Evolutionary conservation across 164 flowering plant species (phyloP).

Genomic region (Euptelea pleiosperma): DNA sequence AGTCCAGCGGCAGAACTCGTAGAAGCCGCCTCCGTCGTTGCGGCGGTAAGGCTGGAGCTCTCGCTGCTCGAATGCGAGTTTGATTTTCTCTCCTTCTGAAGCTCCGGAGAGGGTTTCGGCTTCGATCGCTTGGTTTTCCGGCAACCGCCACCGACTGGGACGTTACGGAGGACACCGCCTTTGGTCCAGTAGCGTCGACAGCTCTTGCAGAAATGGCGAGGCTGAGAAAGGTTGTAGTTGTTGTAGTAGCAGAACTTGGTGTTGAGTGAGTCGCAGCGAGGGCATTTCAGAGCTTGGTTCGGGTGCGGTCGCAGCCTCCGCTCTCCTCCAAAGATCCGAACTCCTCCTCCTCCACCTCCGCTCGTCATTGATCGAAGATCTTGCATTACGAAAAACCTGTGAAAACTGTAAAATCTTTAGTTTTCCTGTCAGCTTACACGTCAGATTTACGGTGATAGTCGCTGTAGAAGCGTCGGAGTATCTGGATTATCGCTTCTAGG

Average conservation of each 20-base stretch:
- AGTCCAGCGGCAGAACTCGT: constrained; percentile 20
- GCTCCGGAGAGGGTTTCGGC: constrained; percentile 12
- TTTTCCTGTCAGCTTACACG: not conserved
- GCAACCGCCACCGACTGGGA: constrained; percentile 83
- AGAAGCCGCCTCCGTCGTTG: constrained; percentile 23
- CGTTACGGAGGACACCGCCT: constrained; percentile 87
- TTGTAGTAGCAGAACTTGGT: constrained; percentile 89
- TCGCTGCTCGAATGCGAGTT: constrained; percentile 47
- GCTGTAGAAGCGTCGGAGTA: too few relatives aligned
- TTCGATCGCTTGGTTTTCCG: constrained; percentile 46
- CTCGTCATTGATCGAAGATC: constrained; percentile 17
- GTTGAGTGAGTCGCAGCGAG: constrained; percentile 73
- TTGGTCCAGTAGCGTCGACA: constrained; percentile 89
- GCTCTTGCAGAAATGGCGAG: constrained; percentile 80
- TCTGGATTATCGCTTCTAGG: not conserved
- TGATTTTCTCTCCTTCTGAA: constrained; percentile 6
- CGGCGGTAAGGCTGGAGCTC: constrained; percentile 35
- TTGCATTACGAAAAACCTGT: constrained; percentile 21
- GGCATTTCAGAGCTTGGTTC: constrained; percentile 54
- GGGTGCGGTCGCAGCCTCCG: constrained; percentile 25
- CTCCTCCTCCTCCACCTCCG: constrained; percentile 7
- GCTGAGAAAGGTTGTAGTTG: constrained; percentile 86
- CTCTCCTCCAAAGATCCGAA: constrained; percentile 17
- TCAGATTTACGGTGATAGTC: not conserved
- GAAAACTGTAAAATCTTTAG: too few relatives aligned